A percentile compares a stretch with the other conserved stretches of the same genome.
These are phyloP conservation scores for Mucor piriformis DNA, from an alignment of 371 early-diverging fungal species.

Conservation along the genomic window DNA sequence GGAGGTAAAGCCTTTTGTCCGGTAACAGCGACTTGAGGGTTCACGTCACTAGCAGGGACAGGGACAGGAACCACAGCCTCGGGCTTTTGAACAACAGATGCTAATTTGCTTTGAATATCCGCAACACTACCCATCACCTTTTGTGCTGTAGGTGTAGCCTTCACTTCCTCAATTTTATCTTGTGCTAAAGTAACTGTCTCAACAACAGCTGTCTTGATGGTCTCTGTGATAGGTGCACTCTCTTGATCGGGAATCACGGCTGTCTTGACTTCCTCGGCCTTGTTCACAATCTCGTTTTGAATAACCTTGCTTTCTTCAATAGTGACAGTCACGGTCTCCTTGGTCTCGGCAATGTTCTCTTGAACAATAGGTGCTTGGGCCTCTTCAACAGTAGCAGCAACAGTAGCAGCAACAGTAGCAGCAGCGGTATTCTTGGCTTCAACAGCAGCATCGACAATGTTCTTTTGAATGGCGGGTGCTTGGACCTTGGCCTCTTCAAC, in stretches of 20 bases:
- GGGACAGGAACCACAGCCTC: constrained; percentile 28
- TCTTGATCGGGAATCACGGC: not conserved
- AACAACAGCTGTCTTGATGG: constrained; percentile 3
- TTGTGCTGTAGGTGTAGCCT: constrained; percentile 2
- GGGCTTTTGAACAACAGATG: constrained; percentile 20
- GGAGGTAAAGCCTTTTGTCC: constrained; percentile 9
- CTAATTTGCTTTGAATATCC: not conserved
- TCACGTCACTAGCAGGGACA: constrained; percentile 26
- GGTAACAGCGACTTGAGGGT: constrained; percentile 6
- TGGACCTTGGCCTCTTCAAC: constrained; percentile 1
- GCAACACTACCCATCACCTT: not conserved
- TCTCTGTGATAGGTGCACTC: not conserved
- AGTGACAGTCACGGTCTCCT: not conserved
- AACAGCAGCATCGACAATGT: not conserved
- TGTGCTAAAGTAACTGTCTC: constrained; percentile 3
- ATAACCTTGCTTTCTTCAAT: constrained; percentile 9
- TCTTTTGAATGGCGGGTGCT: not conserved
- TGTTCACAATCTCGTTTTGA: constrained; percentile 7
- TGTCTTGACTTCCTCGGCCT: constrained; percentile 5
- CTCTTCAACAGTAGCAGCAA: constrained; percentile 8
- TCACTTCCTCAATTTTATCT: constrained; percentile 1
- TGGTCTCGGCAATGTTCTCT: not conserved
- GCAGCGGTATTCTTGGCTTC: constrained; percentile 1
- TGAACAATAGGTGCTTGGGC: constrained; percentile 18
- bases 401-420: not conserved